Evolutionary conservation across 2,329 filamentous ascomycete species (phyloP).

Genomic region (Talaromyces verruculosus): DNA sequence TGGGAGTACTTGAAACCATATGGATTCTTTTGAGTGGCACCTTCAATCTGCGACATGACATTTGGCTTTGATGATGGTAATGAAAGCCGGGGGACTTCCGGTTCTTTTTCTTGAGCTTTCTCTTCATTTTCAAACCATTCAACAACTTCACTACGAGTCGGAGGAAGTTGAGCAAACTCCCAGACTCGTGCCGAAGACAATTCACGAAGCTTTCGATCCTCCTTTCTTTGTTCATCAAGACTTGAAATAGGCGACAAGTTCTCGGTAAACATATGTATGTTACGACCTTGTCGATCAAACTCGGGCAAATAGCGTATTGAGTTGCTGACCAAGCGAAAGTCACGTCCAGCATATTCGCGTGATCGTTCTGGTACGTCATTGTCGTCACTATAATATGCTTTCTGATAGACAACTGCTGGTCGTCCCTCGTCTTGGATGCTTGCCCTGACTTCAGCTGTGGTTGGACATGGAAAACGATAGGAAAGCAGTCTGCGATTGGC

Average conservation of each 20-base stretch:
- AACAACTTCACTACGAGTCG: constrained; percentile 67
- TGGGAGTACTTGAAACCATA: constrained; percentile 86
- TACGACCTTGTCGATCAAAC: constrained; percentile 68
- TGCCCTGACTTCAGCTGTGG: constrained; percentile 48
- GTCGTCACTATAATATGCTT: constrained; percentile 81
- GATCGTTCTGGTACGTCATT: constrained; percentile 74
- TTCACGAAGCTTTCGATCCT: constrained; percentile 54
- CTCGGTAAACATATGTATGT: constrained; percentile 57
- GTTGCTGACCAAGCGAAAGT: constrained; percentile 74
- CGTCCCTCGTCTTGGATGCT: constrained; percentile 59
- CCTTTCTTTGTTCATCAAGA: constrained; percentile 51
- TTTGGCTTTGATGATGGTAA: constrained; percentile 27
- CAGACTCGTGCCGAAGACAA: constrained; percentile 67
- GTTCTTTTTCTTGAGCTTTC: constrained; percentile 22
- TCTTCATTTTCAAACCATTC: constrained; percentile 60
- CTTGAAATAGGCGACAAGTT: constrained; percentile 48
- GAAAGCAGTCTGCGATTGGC: constrained; percentile 26
- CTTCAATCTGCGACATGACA: constrained; percentile 78
- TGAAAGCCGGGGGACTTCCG: not conserved
- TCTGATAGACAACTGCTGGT: constrained; percentile 74
- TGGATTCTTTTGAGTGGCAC: constrained; percentile 77
- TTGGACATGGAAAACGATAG: constrained; percentile 32
- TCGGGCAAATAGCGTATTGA: constrained; percentile 76
- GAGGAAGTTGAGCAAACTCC: constrained; percentile 73
- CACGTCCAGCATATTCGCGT: constrained; percentile 82